phyloP scores from a whole-genome alignment of 495 filamentous ascomycete species.

The Penicillium cinerascens region DNA sequence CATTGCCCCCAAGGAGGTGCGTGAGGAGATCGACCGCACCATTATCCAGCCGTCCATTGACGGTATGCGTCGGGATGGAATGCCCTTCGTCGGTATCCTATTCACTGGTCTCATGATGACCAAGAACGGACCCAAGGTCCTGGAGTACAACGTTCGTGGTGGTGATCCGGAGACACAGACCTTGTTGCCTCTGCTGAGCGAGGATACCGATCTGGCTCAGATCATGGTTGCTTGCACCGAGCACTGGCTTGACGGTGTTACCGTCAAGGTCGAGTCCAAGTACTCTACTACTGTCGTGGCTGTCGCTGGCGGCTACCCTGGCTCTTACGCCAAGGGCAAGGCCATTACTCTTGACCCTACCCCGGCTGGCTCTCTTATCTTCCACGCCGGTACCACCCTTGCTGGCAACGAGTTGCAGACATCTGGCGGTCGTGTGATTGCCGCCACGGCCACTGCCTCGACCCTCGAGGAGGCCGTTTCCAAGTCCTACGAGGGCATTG shows the following conservation, averaged over 20 bases:
- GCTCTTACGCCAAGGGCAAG: constrained; percentile 76
- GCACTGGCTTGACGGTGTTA: constrained; percentile 65
- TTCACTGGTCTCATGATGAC: constrained; percentile 99
- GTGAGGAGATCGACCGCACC: constrained; percentile 74
- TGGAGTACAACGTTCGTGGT: constrained; percentile 97
- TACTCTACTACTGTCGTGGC: constrained; percentile 91
- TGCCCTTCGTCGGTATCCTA: constrained; percentile 79
- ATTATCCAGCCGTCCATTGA: constrained; percentile 88
- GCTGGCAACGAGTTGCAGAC: constrained; percentile 61
- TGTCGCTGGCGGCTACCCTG: constrained; percentile 93
- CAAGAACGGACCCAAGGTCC: constrained; percentile 74
- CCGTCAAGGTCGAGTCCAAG: constrained; percentile 61
- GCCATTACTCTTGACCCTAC: constrained; percentile 59
- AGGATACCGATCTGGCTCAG: constrained; percentile 82
- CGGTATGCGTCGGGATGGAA: constrained; percentile 77
- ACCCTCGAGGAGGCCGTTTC: constrained; percentile 76
- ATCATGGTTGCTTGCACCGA: constrained; percentile 85
- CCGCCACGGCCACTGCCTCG: constrained; percentile 71
- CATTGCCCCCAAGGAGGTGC: constrained; percentile 69
- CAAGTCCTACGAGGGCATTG: constrained; percentile 78
- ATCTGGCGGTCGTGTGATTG: constrained; percentile 87
- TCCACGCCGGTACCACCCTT: constrained; percentile 87
- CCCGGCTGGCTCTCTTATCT: constrained; percentile 62
- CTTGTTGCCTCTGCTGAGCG: constrained; percentile 72
- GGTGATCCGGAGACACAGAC: constrained; percentile 97